Evolutionary conservation across 441 rosid genomes (phyloP), one percentile per base, ranked within the genome.

Genomic region (Corymbia calophylla): DNA sequence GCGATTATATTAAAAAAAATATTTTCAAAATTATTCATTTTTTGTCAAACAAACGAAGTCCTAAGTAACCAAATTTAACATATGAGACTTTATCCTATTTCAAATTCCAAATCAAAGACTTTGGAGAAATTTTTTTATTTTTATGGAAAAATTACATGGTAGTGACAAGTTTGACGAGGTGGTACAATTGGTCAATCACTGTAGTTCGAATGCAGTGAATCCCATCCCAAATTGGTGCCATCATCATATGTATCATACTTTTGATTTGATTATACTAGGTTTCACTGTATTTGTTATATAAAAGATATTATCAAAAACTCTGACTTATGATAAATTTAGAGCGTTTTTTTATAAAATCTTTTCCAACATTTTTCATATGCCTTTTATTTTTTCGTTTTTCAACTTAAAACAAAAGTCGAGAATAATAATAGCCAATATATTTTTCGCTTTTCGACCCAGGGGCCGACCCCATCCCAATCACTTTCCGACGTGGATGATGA

Each of bases 261-360:
- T 73, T 0, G 3, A 35, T 73, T 73, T 8, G 0, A 1, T 70
- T 70, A 5, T 1, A 73, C 2, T 2, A 6, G 0, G 0, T 39
- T 9, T 70, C 8, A 31, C 7, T 66, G 48, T 21, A 19, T 19
- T 13, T 4, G 5, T 5, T 4, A 0, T 9, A 32, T 32, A n/a
- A 64, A 68, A 17, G 9, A 19, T 19, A 9, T 35, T 35, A 8
- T 39, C 8, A 1, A 70, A 70, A 70, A 9, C 7, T 35, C 35
- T 0, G 3, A 35, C 0, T 70, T 2, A 19, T 10, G 15, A 2
- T 39, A 2, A 10, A 2, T 6, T 1, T 39, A 11, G 49, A 11
- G 49, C 1, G 16, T 19, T 12, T 10, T 32, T 11, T 10, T 35
- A 18, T 35, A 5, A 32, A 32, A 35, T 3, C 9, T 19, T 35